Evolutionary conservation across 2,329 filamentous ascomycete species (phyloP).

Genomic region (Bipolaris gigantea): DNA sequence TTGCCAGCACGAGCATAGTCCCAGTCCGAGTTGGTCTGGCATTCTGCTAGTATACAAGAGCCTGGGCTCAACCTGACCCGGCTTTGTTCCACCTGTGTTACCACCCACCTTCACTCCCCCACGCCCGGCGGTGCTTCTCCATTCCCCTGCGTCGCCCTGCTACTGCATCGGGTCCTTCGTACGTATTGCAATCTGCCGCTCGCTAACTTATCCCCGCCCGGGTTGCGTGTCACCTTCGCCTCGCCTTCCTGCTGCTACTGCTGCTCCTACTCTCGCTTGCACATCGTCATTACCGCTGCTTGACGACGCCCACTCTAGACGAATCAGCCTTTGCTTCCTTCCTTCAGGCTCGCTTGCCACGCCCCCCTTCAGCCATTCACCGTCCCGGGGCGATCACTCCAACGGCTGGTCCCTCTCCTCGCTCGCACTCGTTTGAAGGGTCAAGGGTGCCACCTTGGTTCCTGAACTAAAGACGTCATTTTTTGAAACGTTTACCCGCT

Average conservation of each 20-base stretch:
- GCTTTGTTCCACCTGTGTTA: not conserved
- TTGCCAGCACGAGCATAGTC: too few relatives aligned
- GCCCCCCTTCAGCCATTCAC: not conserved
- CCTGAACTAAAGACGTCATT: constrained; percentile 28
- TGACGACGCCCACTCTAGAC: not conserved
- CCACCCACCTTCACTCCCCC: constrained; percentile 2
- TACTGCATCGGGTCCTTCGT: not conserved
- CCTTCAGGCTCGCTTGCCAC: constrained; percentile 3
- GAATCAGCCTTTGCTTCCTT: constrained; percentile 3
- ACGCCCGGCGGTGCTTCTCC: not conserved
- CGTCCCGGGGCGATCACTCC: not conserved
- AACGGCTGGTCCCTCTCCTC: constrained; percentile 1
- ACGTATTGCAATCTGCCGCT: not conserved
- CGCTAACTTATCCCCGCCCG: not conserved
- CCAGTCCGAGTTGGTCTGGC: not conserved
- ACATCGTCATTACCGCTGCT: constrained; percentile 9
- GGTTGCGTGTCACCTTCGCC: constrained; percentile 7
- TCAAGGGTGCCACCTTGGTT: constrained; percentile 15
- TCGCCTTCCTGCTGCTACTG: constrained; percentile 2
- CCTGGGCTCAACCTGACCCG: not conserved
- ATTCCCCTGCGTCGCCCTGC: not conserved
- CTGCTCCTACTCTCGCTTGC: constrained; percentile 4
- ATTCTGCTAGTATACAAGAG: not conserved
- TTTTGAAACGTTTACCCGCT: constrained; percentile 12
- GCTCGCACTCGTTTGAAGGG: constrained; percentile 4